Evolutionary conservation across 805 yeast genomes (phyloP), one percentile per base, ranked within the genome.

Genomic region (Torulaspora delbrueckii): DNA sequence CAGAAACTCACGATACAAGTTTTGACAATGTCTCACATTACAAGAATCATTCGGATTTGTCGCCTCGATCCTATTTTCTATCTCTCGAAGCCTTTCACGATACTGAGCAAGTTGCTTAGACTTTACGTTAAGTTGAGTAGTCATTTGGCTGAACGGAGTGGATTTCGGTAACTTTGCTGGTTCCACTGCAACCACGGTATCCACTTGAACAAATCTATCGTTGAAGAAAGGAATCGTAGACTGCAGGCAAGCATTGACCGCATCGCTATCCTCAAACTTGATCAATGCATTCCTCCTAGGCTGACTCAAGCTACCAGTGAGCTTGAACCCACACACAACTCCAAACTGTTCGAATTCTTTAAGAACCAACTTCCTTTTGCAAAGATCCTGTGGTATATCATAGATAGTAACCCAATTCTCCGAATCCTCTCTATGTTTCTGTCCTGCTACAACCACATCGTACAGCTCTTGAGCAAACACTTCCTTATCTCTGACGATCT

Each of bases 141-240:
- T 22, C 25, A 24, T 27, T 31, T 32, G 49, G 25, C 30, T 44
- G 33, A 37, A 13, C 19, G 45, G 35, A 12, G 45, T 27, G 3
- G 22, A 23, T 22, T 12, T 13, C 19, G 32, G 35, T 9, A 42
- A 33, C 16, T 36, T 32, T 12, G 36, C 42, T 1, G 45, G 14
- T 2, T 22, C 35, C 18, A 35, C 46, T 12, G 27, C 37, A 18
- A 13, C 35, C 24, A 30, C 41, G 7, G 45, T 16, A 28, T 32
- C 36, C 19, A 45, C 52, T 32, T 36, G 43, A 8, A 51, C 52
- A 41, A 51, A 51, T 30, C 54, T 28, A 22, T 51, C 48, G 37
- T 41, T 40, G 36, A 51, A 51, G 33, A 51, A 48, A 3, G 43
- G 44, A 31, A 42, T 34, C 7, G 41, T 40, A n/a, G 48, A 43